Conservation (phyloP, 495 filamentous ascomycete genomes). For the Polyplosphaeria fusca region DNA sequence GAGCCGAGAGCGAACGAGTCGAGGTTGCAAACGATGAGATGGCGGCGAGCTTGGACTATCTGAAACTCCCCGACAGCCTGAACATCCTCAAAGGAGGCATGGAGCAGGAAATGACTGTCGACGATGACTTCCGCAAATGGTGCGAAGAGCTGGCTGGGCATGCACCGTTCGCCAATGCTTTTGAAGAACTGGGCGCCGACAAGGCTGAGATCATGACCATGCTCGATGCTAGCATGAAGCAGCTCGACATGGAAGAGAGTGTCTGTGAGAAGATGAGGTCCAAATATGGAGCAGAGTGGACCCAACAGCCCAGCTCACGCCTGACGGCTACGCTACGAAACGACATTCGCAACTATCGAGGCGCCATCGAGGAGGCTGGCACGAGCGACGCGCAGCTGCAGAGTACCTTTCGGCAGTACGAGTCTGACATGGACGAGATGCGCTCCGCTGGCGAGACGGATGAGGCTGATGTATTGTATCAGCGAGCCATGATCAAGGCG, state of each 20-base stretch:
- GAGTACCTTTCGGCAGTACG: conserved; percentile 75
- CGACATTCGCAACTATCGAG: conserved; percentile 80
- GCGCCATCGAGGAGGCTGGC: conserved; percentile 84
- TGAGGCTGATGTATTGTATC: conserved; percentile 85
- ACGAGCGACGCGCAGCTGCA: conserved; percentile 85
- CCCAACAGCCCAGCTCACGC: conserved; percentile 87
- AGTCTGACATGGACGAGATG: conserved; percentile 94
- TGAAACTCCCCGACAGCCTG: conserved; percentile 83
- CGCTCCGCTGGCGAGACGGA: conserved; percentile 80
- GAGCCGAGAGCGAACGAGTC: conserved; percentile 89
- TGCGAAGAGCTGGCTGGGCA: conserved; percentile 86
- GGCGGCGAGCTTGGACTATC: conserved; percentile 89
- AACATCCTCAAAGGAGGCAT: conserved; percentile 90
- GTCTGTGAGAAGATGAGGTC: conserved; percentile 99
- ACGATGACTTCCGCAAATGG: conserved; percentile 89
- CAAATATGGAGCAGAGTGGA: conserved; percentile 95
- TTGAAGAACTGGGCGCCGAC: conserved; percentile 72
- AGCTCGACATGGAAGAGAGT: conserved; percentile 92
- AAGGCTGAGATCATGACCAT: conserved; percentile 68
- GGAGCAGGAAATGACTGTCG: conserved; percentile 78
- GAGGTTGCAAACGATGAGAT: conserved; percentile 91
- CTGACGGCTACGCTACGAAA: conserved; percentile 82
- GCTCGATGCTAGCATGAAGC: conserved; percentile 76
- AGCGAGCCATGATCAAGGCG: conserved; percentile 72
- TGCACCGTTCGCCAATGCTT: conserved; percentile 67